Percentiles rank a stretch among this genome's conserved stretches.
Conservation (phyloP, 2,329 filamentous ascomycete genomes). For the Escovopsis sp. region DNA sequence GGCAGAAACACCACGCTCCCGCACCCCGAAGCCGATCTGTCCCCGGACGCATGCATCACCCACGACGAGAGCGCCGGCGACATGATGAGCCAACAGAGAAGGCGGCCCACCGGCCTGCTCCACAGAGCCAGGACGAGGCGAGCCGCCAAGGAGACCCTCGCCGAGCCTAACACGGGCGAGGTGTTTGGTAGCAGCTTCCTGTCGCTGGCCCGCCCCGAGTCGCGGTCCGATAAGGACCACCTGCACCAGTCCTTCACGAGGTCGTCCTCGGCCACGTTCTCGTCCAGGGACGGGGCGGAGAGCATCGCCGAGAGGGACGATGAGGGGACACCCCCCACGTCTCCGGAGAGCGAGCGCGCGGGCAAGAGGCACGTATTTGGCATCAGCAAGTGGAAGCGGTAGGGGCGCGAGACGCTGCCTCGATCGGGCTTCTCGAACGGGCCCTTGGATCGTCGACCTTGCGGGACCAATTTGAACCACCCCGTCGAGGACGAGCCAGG, state of each 20-base stretch:
- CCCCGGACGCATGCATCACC: slow-evolving; percentile 40
- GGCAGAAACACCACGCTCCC: slow-evolving; percentile 45
- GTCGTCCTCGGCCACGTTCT: slow-evolving; percentile 15
- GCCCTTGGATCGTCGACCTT: too few relatives aligned
- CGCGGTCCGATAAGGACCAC: slow-evolving; percentile 8
- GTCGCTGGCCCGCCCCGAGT: slow-evolving; percentile 18
- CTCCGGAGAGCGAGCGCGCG: slow-evolving; percentile 17
- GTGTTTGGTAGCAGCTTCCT: slow-evolving; percentile 16
- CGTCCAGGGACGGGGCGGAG: slow-evolving; percentile 24
- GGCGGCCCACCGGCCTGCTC: slow-evolving; percentile 29
- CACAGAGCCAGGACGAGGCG: slow-evolving; percentile 31
- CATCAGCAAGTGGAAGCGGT: slow-evolving; percentile 5
- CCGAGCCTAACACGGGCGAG: slow-evolving; percentile 20
- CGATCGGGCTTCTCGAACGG: too few relatives aligned
- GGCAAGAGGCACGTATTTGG: slow-evolving; percentile 11
- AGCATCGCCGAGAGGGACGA: slow-evolving; percentile 19
- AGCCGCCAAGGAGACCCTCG: slow-evolving; percentile 31
- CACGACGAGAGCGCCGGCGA: slow-evolving; percentile 35
- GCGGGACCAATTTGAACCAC: too few relatives aligned
- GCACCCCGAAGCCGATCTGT: slow-evolving; percentile 46
- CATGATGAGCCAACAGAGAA: slow-evolving; percentile 22
- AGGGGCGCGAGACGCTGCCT: not conserved
- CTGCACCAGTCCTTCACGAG: slow-evolving; percentile 9
- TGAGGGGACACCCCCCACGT: slow-evolving; percentile 22
- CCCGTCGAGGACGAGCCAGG: too few relatives aligned